These are phyloP conservation scores for Soucietia sequanensis DNA, from an alignment of 805 yeast genomes.

Conservation along the genomic window DNA sequence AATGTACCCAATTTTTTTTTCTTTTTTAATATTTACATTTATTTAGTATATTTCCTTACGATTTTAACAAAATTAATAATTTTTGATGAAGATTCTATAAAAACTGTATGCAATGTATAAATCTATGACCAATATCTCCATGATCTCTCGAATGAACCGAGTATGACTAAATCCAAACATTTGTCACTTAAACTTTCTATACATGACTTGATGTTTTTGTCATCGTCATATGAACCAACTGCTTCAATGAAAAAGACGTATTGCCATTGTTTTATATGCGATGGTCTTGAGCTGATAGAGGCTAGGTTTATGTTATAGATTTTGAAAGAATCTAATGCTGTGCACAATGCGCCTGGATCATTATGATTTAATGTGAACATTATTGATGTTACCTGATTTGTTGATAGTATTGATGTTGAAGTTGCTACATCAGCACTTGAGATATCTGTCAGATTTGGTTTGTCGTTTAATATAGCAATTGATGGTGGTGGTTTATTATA, in stretches of 20 bases:
- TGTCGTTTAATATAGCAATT: constrained; percentile 1
- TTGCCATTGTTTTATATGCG: constrained; percentile 66
- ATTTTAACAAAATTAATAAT: no score
- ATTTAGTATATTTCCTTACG: no score
- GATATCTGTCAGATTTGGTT: background rate
- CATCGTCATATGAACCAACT: constrained; percentile 37
- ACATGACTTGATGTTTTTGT: constrained; percentile 30
- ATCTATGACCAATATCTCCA: constrained; percentile 1
- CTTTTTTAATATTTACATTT: no score
- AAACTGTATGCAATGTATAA: no score
- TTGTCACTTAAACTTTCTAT: constrained; percentile 41
- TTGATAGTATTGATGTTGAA: constrained; percentile 1
- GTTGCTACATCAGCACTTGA: no score
- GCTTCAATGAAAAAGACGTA: constrained; percentile 81
- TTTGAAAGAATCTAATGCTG: constrained; percentile 58
- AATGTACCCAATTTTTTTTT: no score
- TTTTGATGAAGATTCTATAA: no score
- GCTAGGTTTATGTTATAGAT: constrained; percentile 59
- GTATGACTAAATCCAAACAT: constrained; percentile 51
- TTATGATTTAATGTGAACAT: constrained; percentile 64
- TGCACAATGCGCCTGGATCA: constrained; percentile 73
- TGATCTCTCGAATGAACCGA: constrained; percentile 49
- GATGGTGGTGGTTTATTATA: constrained; percentile 12
- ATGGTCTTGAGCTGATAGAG: constrained; percentile 77
- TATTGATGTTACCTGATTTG: constrained; percentile 47